Percentiles rank a stretch among this genome's conserved stretches.
These are phyloP conservation scores for Dissoconium aciculare DNA, from an alignment of 2,329 filamentous ascomycete species.

Conservation along the genomic window DNA sequence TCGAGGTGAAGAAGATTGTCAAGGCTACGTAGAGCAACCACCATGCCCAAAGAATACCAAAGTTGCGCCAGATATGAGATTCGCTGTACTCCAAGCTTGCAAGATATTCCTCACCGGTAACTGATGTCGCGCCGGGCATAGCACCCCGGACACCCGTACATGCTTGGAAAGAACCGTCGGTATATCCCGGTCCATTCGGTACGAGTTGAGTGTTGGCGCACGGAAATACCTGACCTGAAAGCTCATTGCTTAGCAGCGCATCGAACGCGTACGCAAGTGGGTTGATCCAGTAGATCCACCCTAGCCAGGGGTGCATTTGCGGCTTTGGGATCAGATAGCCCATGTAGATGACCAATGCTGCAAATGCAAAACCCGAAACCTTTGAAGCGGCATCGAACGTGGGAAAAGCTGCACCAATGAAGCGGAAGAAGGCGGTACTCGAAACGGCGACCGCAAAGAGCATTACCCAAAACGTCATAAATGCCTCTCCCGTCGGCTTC, in stretches of 20 bases:
- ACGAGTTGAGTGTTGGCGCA: slow-evolving; percentile 37
- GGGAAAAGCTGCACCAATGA: slow-evolving; percentile 23
- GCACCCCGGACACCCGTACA: slow-evolving; percentile 41
- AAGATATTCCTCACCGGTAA: slow-evolving; percentile 50
- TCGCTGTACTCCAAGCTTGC: slow-evolving; percentile 34
- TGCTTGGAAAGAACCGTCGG: slow-evolving; percentile 20
- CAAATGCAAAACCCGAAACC: slow-evolving; percentile 19
- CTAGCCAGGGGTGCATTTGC: slow-evolving; percentile 36
- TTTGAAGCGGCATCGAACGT: slow-evolving; percentile 22
- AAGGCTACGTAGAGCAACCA: slow-evolving; percentile 45
- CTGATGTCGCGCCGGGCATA: slow-evolving; percentile 36
- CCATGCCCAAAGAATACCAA: slow-evolving; percentile 53
- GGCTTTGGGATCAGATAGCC: slow-evolving; percentile 23
- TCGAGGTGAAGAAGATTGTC: slow-evolving; percentile 43
- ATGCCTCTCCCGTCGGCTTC: slow-evolving; percentile 35
- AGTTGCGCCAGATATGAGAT: slow-evolving; percentile 38
- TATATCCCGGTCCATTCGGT: slow-evolving; percentile 27
- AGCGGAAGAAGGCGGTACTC: slow-evolving; percentile 33
- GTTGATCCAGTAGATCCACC: slow-evolving; percentile 45
- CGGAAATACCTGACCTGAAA: slow-evolving; percentile 41
- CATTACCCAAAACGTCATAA: slow-evolving; percentile 48
- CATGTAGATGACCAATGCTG: slow-evolving; percentile 20
- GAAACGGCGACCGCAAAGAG: slow-evolving; percentile 33
- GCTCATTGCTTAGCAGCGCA: slow-evolving; percentile 51
- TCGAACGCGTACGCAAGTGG: slow-evolving; percentile 28